Base-by-base conservation (phyloP, 2,329 filamentous ascomycete genomes). In the Lasiodiplodia sp. region DNA sequence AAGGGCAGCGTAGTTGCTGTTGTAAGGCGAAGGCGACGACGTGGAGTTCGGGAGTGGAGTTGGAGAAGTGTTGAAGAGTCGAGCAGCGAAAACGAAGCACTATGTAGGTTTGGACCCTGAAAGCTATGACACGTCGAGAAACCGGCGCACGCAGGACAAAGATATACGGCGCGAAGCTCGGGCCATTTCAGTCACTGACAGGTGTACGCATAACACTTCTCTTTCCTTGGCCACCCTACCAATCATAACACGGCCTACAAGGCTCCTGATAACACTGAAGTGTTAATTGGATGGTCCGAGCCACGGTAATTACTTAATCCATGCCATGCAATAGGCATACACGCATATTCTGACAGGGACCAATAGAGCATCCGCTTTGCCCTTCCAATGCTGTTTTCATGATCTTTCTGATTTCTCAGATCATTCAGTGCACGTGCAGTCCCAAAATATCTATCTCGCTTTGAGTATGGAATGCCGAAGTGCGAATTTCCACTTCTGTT, bases 161-260 rank as follows among this genome's bases (percentile, higher is more conserved):
- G 40, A n/a, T 18, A 7, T 47, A 3, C 3, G 18, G 18, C 1
- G n/a, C 18, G 6, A 2, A 47, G 40, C 40, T 47, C 18, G 40
- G 40, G 40, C 40, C 40, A 4, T 47, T 16, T 47, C n/a, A 7
- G 10, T n/a, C 16, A 47, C 40, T 10, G 18, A 18, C 18, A 47
- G 40, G 6, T 47, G 18, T 47, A 47, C 18, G 40, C 18, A 7
- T 2, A 7, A n/a, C n/a, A 47, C n/a, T 10, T 7, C 6, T 47
- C 40, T 47, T 18, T 6, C 40, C 18, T 6, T n/a, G 2, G 18
- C 6, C 10, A 16, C 40, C 18, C 2, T 47, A 7, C 18, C 11
- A 2, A n/a, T 47, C 16, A 6, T 6, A 3, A n/a, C 8, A 8
- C 4, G 1, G 18, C 0, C 6, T n/a, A 3, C 18, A n/a, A n/a